A percentile compares a stretch with the other conserved stretches of the same genome.
phyloP scores from a whole-genome alignment of 1,284 basidiomycete species.

The Phylloboletellus chloephorus region DNA sequence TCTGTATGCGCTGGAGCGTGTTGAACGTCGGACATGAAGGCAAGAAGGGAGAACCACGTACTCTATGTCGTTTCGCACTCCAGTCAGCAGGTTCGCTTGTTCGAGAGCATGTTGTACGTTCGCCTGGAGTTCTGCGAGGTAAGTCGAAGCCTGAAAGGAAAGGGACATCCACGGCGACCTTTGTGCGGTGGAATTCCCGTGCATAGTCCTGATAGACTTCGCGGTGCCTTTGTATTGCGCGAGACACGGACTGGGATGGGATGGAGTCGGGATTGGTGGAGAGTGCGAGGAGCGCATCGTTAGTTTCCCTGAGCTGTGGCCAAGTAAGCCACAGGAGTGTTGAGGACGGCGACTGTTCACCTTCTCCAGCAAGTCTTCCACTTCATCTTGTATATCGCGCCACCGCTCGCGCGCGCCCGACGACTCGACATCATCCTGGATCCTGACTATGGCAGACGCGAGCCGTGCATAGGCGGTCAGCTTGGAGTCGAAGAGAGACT shows the following conservation, averaged over 20 bases:
- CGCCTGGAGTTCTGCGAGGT: constrained; percentile 38
- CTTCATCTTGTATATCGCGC: constrained; percentile 80
- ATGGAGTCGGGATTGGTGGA: constrained; percentile 63
- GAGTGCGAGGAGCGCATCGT: constrained; percentile 66
- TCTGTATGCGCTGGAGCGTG: constrained; percentile 68
- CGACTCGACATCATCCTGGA: constrained; percentile 64
- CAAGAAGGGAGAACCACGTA: constrained; percentile 37
- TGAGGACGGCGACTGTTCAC: constrained; percentile 39
- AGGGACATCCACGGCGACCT: constrained; percentile 43
- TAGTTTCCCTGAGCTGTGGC: constrained; percentile 75
- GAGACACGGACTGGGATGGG: constrained; percentile 79
- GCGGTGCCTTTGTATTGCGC: constrained; percentile 85
- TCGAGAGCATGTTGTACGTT: constrained; percentile 84
- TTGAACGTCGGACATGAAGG: constrained; percentile 1
- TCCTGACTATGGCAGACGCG: constrained; percentile 67
- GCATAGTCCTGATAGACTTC: constrained; percentile 88
- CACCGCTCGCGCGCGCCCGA: constrained; percentile 62
- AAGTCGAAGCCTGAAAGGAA: constrained; percentile 4
- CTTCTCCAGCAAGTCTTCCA: constrained; percentile 86
- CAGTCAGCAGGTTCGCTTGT: constrained; percentile 80
- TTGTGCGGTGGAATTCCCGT: constrained; percentile 78
- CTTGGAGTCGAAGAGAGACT: constrained; percentile 87
- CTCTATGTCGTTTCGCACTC: constrained; percentile 96
- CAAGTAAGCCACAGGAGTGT: constrained; percentile 12
- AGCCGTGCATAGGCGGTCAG: constrained; percentile 85